These are phyloP conservation scores for Penicillium canescens DNA, from an alignment of 495 filamentous ascomycete genomes.

Conservation along the genomic window DNA sequence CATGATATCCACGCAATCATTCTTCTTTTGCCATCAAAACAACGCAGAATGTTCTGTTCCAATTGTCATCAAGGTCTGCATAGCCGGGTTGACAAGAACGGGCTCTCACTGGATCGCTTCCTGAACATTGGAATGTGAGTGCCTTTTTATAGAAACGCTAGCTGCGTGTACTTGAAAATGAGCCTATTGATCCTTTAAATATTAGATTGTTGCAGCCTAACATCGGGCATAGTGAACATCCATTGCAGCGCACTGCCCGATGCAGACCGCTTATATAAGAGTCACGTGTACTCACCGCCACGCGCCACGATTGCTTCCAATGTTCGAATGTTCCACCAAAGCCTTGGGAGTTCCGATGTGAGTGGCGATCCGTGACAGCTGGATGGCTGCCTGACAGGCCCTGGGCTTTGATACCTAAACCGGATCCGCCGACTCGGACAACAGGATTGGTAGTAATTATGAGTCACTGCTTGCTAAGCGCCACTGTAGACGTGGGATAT, in stretches of 20 bases:
- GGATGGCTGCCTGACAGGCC: conserved; percentile 8
- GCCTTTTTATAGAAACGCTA: conserved; percentile 3
- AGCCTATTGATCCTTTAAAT: background rate
- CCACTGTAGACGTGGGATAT: background rate
- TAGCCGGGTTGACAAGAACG: background rate
- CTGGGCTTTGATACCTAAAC: conserved; percentile 8
- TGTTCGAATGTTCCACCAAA: no score
- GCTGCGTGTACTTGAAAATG: background rate
- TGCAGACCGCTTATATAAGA: background rate
- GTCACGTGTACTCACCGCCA: background rate
- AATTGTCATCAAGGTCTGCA: background rate
- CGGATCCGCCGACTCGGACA: background rate
- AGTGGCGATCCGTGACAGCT: background rate
- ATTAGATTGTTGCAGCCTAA: conserved; percentile 6
- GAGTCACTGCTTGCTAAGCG: conserved; percentile 9
- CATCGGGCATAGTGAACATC: conserved; percentile 4
- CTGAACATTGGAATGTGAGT: no score
- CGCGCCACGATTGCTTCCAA: no score
- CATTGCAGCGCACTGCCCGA: conserved; percentile 7
- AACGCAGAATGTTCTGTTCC: background rate
- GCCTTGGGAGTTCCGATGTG: no score
- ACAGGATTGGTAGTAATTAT: conserved; percentile 2
- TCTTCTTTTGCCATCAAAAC: background rate
- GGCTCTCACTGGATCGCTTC: background rate
- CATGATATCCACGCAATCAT: background rate